Conservation (phyloP, 2,329 filamentous ascomycete genomes). For the Lithohypha guttulata region DNA sequence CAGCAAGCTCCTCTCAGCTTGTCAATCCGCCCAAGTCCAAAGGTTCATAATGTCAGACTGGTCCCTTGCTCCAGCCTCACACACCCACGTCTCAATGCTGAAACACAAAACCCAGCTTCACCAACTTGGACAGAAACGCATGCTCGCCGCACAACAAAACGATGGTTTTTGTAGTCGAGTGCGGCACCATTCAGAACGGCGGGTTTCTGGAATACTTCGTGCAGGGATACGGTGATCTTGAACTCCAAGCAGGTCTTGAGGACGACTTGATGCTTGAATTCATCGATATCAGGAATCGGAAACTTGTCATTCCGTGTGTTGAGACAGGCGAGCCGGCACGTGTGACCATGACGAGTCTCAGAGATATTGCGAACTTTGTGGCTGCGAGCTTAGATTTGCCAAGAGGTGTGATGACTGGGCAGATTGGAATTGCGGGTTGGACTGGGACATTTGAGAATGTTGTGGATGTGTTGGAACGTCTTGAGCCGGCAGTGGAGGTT, state of each 20-base stretch:
- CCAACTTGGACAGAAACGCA: constrained; percentile 14
- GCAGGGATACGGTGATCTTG: constrained; percentile 16
- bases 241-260: constrained; percentile 18
- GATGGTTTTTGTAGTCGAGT: constrained; percentile 21
- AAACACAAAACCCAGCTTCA: constrained; percentile 20
- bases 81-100: constrained; percentile 20
- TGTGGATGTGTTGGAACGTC: background rate
- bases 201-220: constrained; percentile 30
- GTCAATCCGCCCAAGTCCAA: constrained; percentile 33
- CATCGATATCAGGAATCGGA: constrained; percentile 16
- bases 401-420: constrained; percentile 21
- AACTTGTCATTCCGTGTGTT: constrained; percentile 23
- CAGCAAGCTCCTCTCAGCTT: constrained; percentile 32
- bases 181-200: constrained; percentile 25
- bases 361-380: constrained; percentile 26
- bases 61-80: constrained; percentile 18
- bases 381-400: constrained; percentile 25
- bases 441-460: constrained; percentile 23
- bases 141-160: constrained; percentile 17
- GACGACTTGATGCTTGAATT: constrained; percentile 10
- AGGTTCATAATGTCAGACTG: constrained; percentile 40
- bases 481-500: background rate
- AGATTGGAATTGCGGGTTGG: constrained; percentile 27
- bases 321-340: constrained; percentile 20
- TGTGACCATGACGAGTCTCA: constrained; percentile 26